Evolutionary conservation across 2,329 filamentous ascomycete genomes (phyloP), one percentile per base, ranked within the genome.

Genomic region (Venturia asperata): DNA sequence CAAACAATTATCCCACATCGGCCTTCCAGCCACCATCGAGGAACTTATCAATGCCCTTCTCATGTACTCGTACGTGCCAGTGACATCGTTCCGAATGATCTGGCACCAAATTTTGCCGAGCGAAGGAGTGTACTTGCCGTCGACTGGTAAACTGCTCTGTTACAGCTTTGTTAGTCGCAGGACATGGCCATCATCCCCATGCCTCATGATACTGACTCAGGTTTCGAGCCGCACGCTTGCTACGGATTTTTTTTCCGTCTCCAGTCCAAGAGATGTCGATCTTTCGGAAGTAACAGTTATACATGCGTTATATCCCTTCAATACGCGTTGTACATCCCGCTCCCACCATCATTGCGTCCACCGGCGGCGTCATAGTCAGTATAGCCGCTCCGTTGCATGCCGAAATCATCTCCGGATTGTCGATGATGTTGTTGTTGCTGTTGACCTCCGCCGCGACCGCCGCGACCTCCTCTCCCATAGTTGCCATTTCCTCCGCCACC

Each of bases 281-380:
- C 52, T 37, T 15, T 13, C 11, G 52, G 27, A 19, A 37, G 21
- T 3, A 27, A 15, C n/a, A 58, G 19, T 58, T 37, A 7, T 37
- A 5, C 30, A 34, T 34, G 52, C 30, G 52, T 21, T 37, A 15
- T 4, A 27, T 27, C 17, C 42, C 60, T 61, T 61, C 42, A 61
- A 61, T 61, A 61, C 15, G 60, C 60, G 37, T 61, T 61, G 42
- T 61, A 61, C 37, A 61, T 42, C 27, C 41, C 61, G 13, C 41
- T 52, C n/a, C 61, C 42, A 17, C 34, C 61, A 13, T 64, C 63
- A 60, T 52, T 34, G 15, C 63, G 47, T 34, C 47, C 63, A 24
- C 64, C 64, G 3, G 43, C 56, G n/a, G 55, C 55, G 41, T 62
- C 64, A 52, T 64, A 64, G 52, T 64, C 63, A 19, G 63, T 64